Conservation (phyloP, 345 rosid genomes). For the Acer saccharum region DNA sequence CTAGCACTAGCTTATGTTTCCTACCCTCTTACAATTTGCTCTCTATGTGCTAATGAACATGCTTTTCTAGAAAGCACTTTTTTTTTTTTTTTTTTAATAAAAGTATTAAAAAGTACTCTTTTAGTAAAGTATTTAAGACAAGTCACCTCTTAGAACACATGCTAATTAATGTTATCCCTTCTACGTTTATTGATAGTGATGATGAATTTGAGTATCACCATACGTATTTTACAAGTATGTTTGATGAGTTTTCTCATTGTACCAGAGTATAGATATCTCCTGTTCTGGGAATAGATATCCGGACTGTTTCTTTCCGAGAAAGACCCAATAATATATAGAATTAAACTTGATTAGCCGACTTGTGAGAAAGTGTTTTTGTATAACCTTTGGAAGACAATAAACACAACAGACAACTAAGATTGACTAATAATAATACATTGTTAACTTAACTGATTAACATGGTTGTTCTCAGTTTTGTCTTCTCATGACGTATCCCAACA, state of each 20-base stretch:
- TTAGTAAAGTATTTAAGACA: too few species aligned
- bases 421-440: conserved; percentile 16
- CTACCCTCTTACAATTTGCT: too few species aligned
- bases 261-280: too few species aligned
- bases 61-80: neutral
- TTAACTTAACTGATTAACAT: conserved; percentile 18
- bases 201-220: too few species aligned
- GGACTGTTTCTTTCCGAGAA: too few species aligned
- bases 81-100: neutral
- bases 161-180: too few species aligned
- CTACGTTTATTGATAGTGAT: too few species aligned
- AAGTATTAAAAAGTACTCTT: neutral
- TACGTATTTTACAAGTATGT: too few species aligned
- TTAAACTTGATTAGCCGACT: conserved; percentile 11
- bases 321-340: neutral
- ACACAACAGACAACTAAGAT: conserved; percentile 34
- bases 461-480: conserved; percentile 23
- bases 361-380: neutral
- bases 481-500: conserved; percentile 4
- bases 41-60: neutral
- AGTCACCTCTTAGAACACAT: too few species aligned
- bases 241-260: too few species aligned
- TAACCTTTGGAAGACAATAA: conserved; percentile 22
- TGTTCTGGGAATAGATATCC: too few species aligned
- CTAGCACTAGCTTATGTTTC: neutral